These are phyloP conservation scores for Onygenales sp. DNA, from an alignment of 2,329 filamentous ascomycete species.

Conservation along the genomic window DNA sequence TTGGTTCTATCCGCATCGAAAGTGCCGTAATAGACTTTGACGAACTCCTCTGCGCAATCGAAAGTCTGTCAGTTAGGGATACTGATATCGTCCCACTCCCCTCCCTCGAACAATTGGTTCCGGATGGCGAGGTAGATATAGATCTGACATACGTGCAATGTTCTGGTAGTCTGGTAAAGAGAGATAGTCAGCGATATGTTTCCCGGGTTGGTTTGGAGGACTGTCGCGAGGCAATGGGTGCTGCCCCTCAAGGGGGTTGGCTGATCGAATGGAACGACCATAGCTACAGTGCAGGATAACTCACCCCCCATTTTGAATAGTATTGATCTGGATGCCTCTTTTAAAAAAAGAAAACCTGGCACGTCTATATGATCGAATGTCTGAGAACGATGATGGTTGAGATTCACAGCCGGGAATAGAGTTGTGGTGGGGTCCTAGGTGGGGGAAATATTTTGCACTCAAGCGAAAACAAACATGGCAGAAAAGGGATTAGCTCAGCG, in stretches of 20 bases:
- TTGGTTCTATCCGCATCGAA: conserved; percentile 64
- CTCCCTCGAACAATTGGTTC: not conserved
- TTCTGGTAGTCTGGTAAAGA: conserved; percentile 23
- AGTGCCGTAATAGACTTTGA: conserved; percentile 79
- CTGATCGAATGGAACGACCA: not conserved
- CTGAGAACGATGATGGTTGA: conserved; percentile 3
- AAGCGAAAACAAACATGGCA: conserved; percentile 3
- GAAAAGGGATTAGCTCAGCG: conserved; percentile 1
- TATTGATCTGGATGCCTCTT: not conserved
- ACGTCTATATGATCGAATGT: conserved; percentile 1
- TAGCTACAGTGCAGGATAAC: not conserved
- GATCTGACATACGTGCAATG: conserved; percentile 30
- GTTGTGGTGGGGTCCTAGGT: conserved; percentile 10
- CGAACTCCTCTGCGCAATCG: conserved; percentile 70
- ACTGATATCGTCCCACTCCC: not conserved
- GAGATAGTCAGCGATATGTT: not conserved
- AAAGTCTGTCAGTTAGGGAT: conserved; percentile 36
- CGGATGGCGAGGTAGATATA: not conserved
- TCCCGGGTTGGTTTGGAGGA: not conserved
- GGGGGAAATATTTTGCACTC: conserved; percentile 6
- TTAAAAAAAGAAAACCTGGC: not conserved
- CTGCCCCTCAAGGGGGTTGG: not conserved
- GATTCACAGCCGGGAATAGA: not conserved
- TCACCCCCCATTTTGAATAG: conserved; percentile 10
- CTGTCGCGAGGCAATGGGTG: not conserved